Conservation (phyloP, 2,329 filamentous ascomycete species). For the Teratosphaeria gauchensis region DNA sequence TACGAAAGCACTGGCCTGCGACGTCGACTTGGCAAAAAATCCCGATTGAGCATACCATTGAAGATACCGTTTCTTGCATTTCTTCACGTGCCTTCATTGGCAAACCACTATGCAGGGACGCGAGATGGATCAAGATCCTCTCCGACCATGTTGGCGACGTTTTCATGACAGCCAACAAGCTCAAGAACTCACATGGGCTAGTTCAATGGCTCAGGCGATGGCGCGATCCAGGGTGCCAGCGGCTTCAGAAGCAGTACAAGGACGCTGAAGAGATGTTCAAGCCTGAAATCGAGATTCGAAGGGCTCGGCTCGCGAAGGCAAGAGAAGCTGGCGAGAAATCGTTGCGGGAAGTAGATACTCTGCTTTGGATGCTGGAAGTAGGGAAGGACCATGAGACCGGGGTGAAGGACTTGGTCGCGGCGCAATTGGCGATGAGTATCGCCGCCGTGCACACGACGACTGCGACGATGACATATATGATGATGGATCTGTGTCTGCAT, state of each 20-base stretch:
- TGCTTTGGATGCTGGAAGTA: constrained; percentile 19
- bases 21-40: neutral
- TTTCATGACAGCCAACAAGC: constrained; percentile 22
- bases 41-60: constrained; percentile 1
- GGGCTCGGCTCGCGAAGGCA: constrained; percentile 8
- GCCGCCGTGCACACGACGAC: constrained; percentile 20
- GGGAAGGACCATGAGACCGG: constrained; percentile 7
- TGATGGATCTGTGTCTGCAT: constrained; percentile 1
- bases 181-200: constrained; percentile 28
- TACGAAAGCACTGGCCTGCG: constrained; percentile 10
- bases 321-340: constrained; percentile 8
- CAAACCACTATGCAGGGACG: constrained; percentile 27
- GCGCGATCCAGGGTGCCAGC: constrained; percentile 25
- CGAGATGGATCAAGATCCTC: constrained; percentile 29
- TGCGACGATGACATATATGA: constrained; percentile 13
- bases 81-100: constrained; percentile 33
- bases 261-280: constrained; percentile 27
- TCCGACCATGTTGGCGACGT: constrained; percentile 28
- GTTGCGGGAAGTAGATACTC: constrained; percentile 15
- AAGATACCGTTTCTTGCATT: constrained; percentile 29
- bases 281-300: constrained; percentile 25
- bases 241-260: constrained; percentile 20
- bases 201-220: constrained; percentile 26
- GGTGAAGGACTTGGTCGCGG: constrained; percentile 9
- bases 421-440: constrained; percentile 11